These are phyloP conservation scores for Rostrohypoxylon terebratum DNA, from an alignment of 495 filamentous ascomycete species.

Conservation along the genomic window DNA sequence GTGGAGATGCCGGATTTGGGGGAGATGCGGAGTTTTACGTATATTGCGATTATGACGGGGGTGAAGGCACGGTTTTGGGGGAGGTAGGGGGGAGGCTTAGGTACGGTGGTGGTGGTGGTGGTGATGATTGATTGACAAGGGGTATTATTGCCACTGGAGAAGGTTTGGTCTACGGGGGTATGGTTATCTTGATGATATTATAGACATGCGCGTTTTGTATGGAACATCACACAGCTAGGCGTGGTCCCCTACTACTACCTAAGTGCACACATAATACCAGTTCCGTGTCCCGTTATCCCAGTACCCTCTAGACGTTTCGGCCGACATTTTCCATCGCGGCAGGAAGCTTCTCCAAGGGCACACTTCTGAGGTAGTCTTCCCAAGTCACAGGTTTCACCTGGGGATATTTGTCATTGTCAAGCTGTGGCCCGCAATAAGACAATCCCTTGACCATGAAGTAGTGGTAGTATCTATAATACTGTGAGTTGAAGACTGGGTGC, in stretches of 20 bases:
- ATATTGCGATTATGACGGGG: slow-evolving; percentile 54
- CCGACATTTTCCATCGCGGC: not conserved
- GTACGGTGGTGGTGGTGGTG: not conserved
- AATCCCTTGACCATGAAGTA: slow-evolving; percentile 47
- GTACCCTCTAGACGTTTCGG: not conserved
- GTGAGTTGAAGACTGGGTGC: not conserved
- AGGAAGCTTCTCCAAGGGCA: slow-evolving; percentile 12
- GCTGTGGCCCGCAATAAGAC: slow-evolving; percentile 30
- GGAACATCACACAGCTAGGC: no score
- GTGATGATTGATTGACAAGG: not conserved
- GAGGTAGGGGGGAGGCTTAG: slow-evolving; percentile 2
- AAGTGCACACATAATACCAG: not conserved
- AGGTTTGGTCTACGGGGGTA: no score
- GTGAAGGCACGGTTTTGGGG: slow-evolving; percentile 45
- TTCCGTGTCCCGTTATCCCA: no score
- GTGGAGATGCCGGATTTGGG: slow-evolving; percentile 42
- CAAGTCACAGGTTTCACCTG: slow-evolving; percentile 48
- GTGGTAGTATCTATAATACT: slow-evolving; percentile 37
- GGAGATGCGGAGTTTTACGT: slow-evolving; percentile 50
- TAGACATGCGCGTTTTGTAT: no score
- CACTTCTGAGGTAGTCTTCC: slow-evolving; percentile 37
- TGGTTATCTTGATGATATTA: not conserved
- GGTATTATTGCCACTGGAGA: not conserved
- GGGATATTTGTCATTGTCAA: slow-evolving; percentile 52
- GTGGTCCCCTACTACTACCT: not conserved